Percentiles rank a stretch among this genome's conserved stretches.
Evolutionary conservation across 1,284 basidiomycete species (phyloP).

Genomic region (Ceratobasidium sp.): DNA sequence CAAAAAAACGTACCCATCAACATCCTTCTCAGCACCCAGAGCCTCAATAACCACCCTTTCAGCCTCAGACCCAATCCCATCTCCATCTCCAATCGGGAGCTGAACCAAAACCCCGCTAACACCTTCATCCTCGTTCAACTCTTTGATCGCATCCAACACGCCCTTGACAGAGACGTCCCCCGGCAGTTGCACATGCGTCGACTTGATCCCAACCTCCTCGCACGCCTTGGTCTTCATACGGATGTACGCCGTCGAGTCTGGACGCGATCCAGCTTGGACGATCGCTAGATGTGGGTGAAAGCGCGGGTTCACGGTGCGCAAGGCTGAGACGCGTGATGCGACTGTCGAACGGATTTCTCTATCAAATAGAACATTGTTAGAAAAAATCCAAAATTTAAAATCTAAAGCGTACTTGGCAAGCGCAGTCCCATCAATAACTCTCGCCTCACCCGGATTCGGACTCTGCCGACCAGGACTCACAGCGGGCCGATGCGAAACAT

Average conservation of each 20-base stretch:
- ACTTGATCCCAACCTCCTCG: conserved; percentile 93
- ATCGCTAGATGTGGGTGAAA: conserved; percentile 94
- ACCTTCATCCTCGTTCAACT: conserved; percentile 86
- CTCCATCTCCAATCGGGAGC: conserved; percentile 92
- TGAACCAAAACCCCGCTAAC: conserved; percentile 96
- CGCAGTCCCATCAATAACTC: conserved; percentile 89
- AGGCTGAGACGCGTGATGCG: conserved; percentile 72
- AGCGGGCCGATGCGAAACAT: conserved; percentile 6
- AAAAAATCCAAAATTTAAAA: conserved; percentile 43
- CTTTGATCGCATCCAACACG: conserved; percentile 82
- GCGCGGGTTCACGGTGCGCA: conserved; percentile 77
- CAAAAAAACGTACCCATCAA: conserved; percentile 82
- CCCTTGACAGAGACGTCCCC: conserved; percentile 81
- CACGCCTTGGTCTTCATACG: conserved; percentile 99
- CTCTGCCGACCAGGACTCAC: neutral
- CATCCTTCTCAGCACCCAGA: conserved; percentile 95
- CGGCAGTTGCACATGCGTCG: conserved; percentile 84
- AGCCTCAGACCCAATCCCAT: conserved; percentile 85
- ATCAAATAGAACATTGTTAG: conserved; percentile 11
- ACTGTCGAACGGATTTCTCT: conserved; percentile 77
- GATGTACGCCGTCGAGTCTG: conserved; percentile 94
- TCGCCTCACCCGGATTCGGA: conserved; percentile 55
- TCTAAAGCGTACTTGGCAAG: conserved; percentile 82
- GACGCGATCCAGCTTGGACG: conserved; percentile 92
- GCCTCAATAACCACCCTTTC: conserved; percentile 95